phyloP scores from a whole-genome alignment of 2,329 filamentous ascomycete species.

The Cladosporium sp. region DNA sequence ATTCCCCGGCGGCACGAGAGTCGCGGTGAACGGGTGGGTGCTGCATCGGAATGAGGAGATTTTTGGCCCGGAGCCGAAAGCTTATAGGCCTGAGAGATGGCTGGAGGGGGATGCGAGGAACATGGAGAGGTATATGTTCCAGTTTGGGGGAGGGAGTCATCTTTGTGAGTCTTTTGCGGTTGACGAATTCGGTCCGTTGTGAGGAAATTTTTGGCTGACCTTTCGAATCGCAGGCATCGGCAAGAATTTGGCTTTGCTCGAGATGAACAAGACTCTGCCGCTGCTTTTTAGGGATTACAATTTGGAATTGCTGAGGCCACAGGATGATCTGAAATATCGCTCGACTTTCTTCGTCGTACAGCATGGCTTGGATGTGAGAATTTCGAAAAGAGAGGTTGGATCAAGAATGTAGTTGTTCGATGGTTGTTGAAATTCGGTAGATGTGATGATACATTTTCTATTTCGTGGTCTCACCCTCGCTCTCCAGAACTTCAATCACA shows the following conservation, averaged over 20 bases:
- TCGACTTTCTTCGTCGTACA: slow-evolving; percentile 59
- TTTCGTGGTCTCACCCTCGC: slow-evolving; percentile 20
- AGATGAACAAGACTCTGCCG: slow-evolving; percentile 43
- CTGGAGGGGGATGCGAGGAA: slow-evolving; percentile 52
- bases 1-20: slow-evolving; percentile 65
- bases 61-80: slow-evolving; percentile 63
- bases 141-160: slow-evolving; percentile 66
- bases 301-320: slow-evolving; percentile 49
- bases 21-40: slow-evolving; percentile 71
- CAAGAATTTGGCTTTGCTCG: slow-evolving; percentile 45
- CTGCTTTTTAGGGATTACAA: slow-evolving; percentile 49
- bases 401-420: too few relatives aligned
- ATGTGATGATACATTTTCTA: not conserved
- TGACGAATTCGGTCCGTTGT: not conserved
- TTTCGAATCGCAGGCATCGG: slow-evolving; percentile 55
- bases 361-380: slow-evolving; percentile 47
- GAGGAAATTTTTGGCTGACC: slow-evolving; percentile 13
- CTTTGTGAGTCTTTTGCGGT: slow-evolving; percentile 14
- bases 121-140: slow-evolving; percentile 67
- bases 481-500: slow-evolving; percentile 66
- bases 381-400: slow-evolving; percentile 37
- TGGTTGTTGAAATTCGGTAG: not conserved
- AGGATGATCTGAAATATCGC: slow-evolving; percentile 47
- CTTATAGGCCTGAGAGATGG: slow-evolving; percentile 66
- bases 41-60: slow-evolving; percentile 63